These are phyloP conservation scores for Oryza rufipogon DNA, from an alignment of 176 grass and related monocot genomes.

Conservation along the genomic window DNA sequence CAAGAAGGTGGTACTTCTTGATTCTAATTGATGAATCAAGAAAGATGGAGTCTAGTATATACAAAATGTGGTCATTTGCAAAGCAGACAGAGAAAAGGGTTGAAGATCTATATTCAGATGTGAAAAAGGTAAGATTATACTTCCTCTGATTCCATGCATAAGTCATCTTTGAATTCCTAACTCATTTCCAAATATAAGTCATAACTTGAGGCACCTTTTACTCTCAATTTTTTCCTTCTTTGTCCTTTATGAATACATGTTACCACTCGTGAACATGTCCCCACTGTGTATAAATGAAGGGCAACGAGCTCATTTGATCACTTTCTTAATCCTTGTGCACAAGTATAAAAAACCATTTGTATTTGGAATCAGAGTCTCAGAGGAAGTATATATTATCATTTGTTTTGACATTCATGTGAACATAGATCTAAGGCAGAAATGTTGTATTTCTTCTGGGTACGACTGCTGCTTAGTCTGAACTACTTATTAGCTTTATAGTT, in stretches of 20 bases:
- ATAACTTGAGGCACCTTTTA: background rate
- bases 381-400: slow-evolving; percentile 6
- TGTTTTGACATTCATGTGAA: slow-evolving; percentile 11
- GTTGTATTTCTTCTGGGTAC: background rate
- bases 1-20: no score
- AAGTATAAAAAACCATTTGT: background rate
- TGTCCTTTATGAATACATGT: background rate
- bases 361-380: background rate
- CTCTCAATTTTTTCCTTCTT: background rate
- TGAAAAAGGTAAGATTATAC: slow-evolving; percentile 31
- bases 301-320: background rate
- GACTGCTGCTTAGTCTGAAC: background rate
- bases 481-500: background rate
- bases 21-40: slow-evolving; percentile 23
- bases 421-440: background rate
- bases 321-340: background rate
- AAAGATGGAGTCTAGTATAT: slow-evolving; percentile 34
- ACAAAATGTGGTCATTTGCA: slow-evolving; percentile 44
- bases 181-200: background rate
- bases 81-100: slow-evolving; percentile 34
- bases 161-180: background rate
- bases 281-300: background rate
- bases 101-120: slow-evolving; percentile 40
- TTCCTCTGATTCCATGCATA: background rate
- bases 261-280: background rate